These are phyloP conservation scores for Comarum palustre DNA, from an alignment of 306 rosid species.

Conservation along the genomic window DNA sequence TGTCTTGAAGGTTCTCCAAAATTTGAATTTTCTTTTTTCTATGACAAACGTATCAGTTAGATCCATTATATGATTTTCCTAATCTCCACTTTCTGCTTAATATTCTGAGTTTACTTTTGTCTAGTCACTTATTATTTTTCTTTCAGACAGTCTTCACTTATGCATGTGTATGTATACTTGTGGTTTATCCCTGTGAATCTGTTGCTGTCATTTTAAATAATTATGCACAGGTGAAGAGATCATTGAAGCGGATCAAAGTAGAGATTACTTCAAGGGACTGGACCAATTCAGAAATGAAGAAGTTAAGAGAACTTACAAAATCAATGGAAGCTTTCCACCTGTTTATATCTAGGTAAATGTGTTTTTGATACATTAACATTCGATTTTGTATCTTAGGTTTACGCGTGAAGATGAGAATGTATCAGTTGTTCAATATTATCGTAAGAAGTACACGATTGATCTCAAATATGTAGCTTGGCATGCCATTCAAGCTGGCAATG, in stretches of 20 bases:
- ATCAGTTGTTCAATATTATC: conserved; percentile 48
- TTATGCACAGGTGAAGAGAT: conserved; percentile 42
- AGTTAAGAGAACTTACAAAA: conserved; percentile 28
- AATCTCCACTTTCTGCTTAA: not conserved
- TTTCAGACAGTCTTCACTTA: not conserved
- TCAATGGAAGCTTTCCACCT: conserved; percentile 31
- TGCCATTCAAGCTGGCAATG: conserved; percentile 70
- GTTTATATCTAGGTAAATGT: not conserved
- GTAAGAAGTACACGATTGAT: conserved; percentile 34
- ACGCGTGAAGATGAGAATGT: conserved; percentile 35
- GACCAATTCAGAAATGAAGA: not conserved
- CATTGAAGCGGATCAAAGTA: conserved; percentile 51
- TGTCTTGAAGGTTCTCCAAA: not conserved
- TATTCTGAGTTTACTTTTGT: not conserved
- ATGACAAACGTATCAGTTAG: not conserved
- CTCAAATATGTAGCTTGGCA: conserved; percentile 37
- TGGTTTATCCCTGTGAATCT: not conserved
- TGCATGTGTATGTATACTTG: not conserved
- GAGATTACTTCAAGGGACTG: conserved; percentile 11
- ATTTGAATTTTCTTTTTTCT: not conserved
- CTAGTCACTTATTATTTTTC: too few relatives aligned
- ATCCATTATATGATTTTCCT: not conserved
- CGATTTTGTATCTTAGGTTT: conserved; percentile 42
- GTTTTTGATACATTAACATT: not conserved
- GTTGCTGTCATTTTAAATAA: not conserved